Conservation (phyloP, 2,329 filamentous ascomycete genomes). For the Verticillium longisporum region DNA sequence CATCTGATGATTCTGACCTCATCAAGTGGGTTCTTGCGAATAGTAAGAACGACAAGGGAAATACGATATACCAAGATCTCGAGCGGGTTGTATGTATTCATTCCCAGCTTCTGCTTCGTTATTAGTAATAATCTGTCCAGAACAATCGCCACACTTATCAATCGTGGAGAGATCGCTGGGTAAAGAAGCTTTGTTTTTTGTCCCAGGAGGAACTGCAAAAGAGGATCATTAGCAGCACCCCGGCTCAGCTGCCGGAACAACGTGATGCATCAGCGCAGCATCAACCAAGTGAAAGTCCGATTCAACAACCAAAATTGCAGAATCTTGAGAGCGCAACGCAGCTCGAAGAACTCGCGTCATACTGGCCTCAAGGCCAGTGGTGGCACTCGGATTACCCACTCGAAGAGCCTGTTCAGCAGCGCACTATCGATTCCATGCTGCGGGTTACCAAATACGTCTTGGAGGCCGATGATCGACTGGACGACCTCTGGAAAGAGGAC, state of each 20-base stretch:
- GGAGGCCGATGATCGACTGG: background rate
- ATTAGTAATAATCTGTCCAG: conserved; percentile 21
- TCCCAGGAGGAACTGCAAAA: conserved; percentile 15
- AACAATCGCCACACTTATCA: conserved; percentile 59
- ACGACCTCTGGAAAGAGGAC: background rate
- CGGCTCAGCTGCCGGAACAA: background rate
- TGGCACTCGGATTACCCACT: background rate
- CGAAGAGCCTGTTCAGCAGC: background rate
- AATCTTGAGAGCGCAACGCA: background rate
- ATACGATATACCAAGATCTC: conserved; percentile 48
- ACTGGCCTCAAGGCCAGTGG: background rate
- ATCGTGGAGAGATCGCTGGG: conserved; percentile 61
- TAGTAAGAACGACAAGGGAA: conserved; percentile 16
- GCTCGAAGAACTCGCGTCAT: background rate
- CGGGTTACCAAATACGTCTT: background rate
- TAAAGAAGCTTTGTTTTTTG: conserved; percentile 39
- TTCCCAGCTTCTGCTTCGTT: background rate
- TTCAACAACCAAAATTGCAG: background rate
- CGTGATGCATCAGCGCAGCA: background rate
- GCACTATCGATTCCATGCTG: background rate
- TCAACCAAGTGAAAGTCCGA: background rate
- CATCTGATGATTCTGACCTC: conserved; percentile 52
- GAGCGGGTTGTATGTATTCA: conserved; percentile 35
- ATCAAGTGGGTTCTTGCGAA: conserved; percentile 45
- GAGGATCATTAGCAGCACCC: conserved; percentile 14